Evolutionary conservation across 1,284 basidiomycete species (phyloP).

Genomic region (Fomitopsis pinicola): DNA sequence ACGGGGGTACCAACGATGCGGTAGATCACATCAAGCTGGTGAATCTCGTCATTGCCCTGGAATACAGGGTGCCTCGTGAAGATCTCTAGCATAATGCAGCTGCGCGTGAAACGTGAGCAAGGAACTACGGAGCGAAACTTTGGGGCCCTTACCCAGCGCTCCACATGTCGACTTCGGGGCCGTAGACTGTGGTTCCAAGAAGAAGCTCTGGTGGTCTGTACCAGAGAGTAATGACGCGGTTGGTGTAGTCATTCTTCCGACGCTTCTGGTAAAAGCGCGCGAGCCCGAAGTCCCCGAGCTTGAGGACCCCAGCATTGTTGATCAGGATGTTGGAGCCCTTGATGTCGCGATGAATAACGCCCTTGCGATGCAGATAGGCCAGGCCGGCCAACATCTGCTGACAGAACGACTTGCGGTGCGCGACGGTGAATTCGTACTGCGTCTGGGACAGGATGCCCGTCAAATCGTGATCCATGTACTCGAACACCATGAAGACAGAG

Average conservation of each 20-base stretch:
- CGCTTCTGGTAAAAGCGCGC: slow-evolving; percentile 95
- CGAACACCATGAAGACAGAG: slow-evolving; percentile 98
- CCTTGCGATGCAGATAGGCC: slow-evolving; percentile 91
- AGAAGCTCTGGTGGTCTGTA: slow-evolving; percentile 96
- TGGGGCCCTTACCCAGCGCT: slow-evolving; percentile 79
- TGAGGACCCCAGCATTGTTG: slow-evolving; percentile 89
- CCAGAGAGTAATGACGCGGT: slow-evolving; percentile 98
- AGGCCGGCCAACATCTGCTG: slow-evolving; percentile 93
- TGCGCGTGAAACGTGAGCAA: slow-evolving; percentile 25
- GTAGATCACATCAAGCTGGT: slow-evolving; percentile 93
- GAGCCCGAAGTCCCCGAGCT: slow-evolving; percentile 97
- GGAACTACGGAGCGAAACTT: not conserved
- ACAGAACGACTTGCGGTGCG: slow-evolving; percentile 93
- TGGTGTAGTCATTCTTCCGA: slow-evolving; percentile 90
- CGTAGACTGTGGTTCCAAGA: slow-evolving; percentile 95
- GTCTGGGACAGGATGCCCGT: slow-evolving; percentile 94
- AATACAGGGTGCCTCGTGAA: slow-evolving; percentile 95
- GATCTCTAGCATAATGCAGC: slow-evolving; percentile 98
- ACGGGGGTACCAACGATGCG: slow-evolving; percentile 88
- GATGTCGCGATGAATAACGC: slow-evolving; percentile 96
- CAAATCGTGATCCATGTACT: slow-evolving; percentile 99
- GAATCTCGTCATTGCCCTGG: slow-evolving; percentile 95
- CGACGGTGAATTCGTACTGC: slow-evolving; percentile 78
- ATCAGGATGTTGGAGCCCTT: slow-evolving; percentile 99
- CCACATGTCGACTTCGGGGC: slow-evolving; percentile 99